Base-by-base conservation (phyloP, 1,139 yeast genomes). In the Eremothecium cymbalariae region DNA sequence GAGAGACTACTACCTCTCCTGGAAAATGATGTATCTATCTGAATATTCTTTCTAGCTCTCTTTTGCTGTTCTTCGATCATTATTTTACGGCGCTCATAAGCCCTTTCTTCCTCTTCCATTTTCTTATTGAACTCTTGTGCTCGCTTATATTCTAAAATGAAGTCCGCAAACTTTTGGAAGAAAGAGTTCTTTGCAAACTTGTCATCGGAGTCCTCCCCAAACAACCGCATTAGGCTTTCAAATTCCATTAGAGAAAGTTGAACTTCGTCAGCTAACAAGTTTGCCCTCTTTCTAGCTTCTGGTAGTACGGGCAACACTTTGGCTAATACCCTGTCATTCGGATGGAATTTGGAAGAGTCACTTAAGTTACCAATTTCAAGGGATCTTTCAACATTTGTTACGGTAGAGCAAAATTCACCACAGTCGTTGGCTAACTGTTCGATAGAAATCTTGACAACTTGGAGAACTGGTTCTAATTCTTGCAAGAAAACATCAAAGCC, bases 151-250 rank as follows among this genome's bases (percentile, higher is more conserved):
- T 79, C 90, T 36, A 63, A 65, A 25, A 77, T 65, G 50, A 81
- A 81, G 42, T 68, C 70, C 12, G 81, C 65, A 57, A 81, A 78
- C 51, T 79, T 79, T 43, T 72, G 65, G 50, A 81, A 73, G 50
- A 81, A 80, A 1, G 80, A 67, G 51, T 77, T 77, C 46, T 73
- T 70, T 1, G 79, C 74, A 61, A 81, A 80, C 16, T 68, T 60
- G 56, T 82, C 93, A 18, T 64, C 62, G 2, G 83, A 73, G 57
- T 80, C 90, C 59, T 82, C 94, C 18, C 90, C 90, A 51, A 80
- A 82, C 46, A 68, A 74, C 48, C 72, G 70, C 88, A 81, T 78
- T 45, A 80, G 59, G 34, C 70, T 67, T 41, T 77, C 83, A 54
- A 81, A 80, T 47, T 78, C 84, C 44, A 73, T 68, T 50, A 79